Base-by-base conservation (phyloP, 257 asterid genomes). In the Nicotiana paniculata region DNA sequence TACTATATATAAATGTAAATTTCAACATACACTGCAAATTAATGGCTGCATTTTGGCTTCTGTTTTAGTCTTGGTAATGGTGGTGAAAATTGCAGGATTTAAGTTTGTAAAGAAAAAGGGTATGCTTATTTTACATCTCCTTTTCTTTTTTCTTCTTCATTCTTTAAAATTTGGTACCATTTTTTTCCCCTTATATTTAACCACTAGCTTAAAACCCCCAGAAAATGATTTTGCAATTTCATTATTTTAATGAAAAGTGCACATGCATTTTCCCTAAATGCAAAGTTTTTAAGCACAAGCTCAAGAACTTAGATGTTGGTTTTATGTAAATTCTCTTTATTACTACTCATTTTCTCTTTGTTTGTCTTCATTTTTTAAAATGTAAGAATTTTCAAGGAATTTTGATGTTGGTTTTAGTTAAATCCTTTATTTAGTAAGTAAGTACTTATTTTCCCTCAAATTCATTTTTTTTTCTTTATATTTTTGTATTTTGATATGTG, bases 41-140 rank as follows among this genome's bases (percentile, higher is more conserved):
- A 11, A 18, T 77, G 26, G 77, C 63, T 77, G 69, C 82, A 72
- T 70, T 70, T n/a, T 79, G 30, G 69, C 61, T 82, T 28, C 77
- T 79, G 70, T 84, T 84, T 61, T 72, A 28, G 10, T 26, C 46
- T 11, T 12, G 51, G 43, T 39, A 63, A 43, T 82, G 84, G n/a
- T 79, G 79, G 51, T 46, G 72, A 64, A 32, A 68, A 69, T 69
- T 64, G 79, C 39, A 16, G 21, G 46, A 28, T 46, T 39, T 79
- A 58, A 82, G 74, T 58, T 81, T 69, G 58, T 63, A 59, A 82
- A 43, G 54, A 48, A 39, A 43, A 67, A 30, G 76, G 76, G 82
- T 65, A 79, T 82, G 64, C 0, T 33, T 4, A 32, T 30, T 51
- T 80, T 33, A 63, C 16, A 30, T 11, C 9, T 8, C 37, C 48